A percentile compares a stretch with the other conserved stretches of the same genome.
Conservation (phyloP, 805 yeast species). For the Candida qinlingensis region DNA sequence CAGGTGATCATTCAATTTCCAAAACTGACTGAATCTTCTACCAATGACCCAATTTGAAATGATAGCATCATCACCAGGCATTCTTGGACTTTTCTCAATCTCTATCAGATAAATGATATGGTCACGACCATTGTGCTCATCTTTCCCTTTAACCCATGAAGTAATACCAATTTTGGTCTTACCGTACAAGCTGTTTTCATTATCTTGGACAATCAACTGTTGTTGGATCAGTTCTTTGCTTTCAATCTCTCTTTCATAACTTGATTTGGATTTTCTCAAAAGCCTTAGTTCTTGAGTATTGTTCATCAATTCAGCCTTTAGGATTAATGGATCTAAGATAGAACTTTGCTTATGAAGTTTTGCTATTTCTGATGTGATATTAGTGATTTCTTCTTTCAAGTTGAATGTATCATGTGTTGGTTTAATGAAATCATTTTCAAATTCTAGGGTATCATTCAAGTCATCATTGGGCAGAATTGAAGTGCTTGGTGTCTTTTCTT, state of each 20-base stretch:
- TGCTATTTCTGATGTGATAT: constrained; percentile 52
- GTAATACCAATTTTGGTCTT: constrained; percentile 49
- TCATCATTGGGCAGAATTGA: background rate
- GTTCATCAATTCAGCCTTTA: constrained; percentile 82
- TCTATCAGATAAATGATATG: constrained; percentile 71
- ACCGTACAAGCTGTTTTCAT: constrained; percentile 69
- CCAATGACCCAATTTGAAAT: constrained; percentile 89
- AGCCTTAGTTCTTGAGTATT: constrained; percentile 64
- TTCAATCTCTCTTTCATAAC: constrained; percentile 68
- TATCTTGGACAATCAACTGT: constrained; percentile 78
- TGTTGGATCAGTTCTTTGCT: constrained; percentile 70
- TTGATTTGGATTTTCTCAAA: constrained; percentile 58
- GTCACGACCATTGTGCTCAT: constrained; percentile 42
- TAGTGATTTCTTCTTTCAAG: constrained; percentile 59
- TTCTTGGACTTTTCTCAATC: constrained; percentile 45
- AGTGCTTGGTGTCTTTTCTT: constrained; percentile 15
- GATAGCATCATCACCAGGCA: constrained; percentile 32
- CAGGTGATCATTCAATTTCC: constrained; percentile 61
- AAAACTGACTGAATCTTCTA: constrained; percentile 81
- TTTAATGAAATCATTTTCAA: constrained; percentile 34
- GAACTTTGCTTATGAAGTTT: constrained; percentile 55
- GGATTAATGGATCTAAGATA: constrained; percentile 60
- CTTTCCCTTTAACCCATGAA: constrained; percentile 45
- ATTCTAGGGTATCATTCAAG: constrained; percentile 22
- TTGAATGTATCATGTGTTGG: constrained; percentile 70